A percentile compares a stretch with the other conserved stretches of the same genome.
Evolutionary conservation across 1,284 basidiomycete species (phyloP).

Genomic region (Irpex rosettiformis): DNA sequence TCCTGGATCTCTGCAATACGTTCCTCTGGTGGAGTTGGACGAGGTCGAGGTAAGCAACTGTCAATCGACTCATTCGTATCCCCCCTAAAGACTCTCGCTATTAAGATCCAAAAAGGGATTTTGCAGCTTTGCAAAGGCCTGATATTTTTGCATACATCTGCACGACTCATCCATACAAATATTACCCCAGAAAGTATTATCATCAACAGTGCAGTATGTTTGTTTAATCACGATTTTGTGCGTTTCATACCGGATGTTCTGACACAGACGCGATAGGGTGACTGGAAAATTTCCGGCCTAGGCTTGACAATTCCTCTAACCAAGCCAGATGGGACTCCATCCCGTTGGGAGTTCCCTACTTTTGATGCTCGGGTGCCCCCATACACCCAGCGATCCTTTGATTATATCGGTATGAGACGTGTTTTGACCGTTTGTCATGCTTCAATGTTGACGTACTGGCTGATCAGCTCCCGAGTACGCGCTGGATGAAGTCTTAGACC

Average conservation of each 20-base stretch:
- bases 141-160: constrained; percentile 89
- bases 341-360: constrained; percentile 87
- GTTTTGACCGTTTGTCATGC: not conserved
- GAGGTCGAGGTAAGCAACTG: constrained; percentile 76
- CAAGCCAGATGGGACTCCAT: constrained; percentile 66
- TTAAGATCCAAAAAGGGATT: constrained; percentile 93
- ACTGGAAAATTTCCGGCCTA: constrained; percentile 96
- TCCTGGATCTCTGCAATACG: constrained; percentile 53
- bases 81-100: not conserved
- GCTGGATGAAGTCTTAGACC: constrained; percentile 82
- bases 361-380: constrained; percentile 79
- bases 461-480: constrained; percentile 91
- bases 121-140: constrained; percentile 93
- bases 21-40: constrained; percentile 69
- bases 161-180: constrained; percentile 91
- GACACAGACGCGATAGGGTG: constrained; percentile 71
- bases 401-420: constrained; percentile 77
- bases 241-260: not conserved
- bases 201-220: constrained; percentile 81
- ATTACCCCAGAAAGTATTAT: constrained; percentile 82
- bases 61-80: not conserved
- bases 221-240: not conserved
- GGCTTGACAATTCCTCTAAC: constrained; percentile 82
- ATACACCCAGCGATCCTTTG: constrained; percentile 89
- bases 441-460: not conserved